Conservation (phyloP, 2,329 filamentous ascomycete species). For the Sclerotinia spermophila region DNA sequence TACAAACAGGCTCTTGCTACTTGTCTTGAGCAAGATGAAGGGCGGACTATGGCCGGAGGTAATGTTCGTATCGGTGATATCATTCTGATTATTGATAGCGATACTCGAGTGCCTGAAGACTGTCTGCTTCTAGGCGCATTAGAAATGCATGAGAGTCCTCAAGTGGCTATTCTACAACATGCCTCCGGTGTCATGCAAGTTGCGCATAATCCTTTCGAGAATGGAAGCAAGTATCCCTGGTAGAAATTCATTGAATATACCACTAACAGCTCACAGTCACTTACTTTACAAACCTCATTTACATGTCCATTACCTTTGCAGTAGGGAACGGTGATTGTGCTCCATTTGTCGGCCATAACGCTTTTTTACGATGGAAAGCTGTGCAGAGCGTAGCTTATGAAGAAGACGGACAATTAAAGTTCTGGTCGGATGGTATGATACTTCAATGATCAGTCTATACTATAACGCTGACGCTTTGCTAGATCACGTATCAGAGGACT, state of each 20-base stretch:
- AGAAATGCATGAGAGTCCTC: conserved; percentile 67
- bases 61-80: conserved; percentile 60
- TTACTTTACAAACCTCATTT: conserved; percentile 77
- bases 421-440: conserved; percentile 38
- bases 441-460: background rate
- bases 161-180: conserved; percentile 70
- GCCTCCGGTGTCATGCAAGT: conserved; percentile 76
- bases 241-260: background rate
- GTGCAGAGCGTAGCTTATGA: conserved; percentile 55
- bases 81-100: conserved; percentile 65
- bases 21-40: conserved; percentile 48
- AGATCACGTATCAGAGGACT: conserved; percentile 65
- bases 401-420: conserved; percentile 46
- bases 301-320: conserved; percentile 67
- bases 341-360: conserved; percentile 71
- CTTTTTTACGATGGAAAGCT: conserved; percentile 66
- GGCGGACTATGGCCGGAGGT: conserved; percentile 56
- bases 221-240: conserved; percentile 43
- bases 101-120: conserved; percentile 51
- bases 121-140: conserved; percentile 45
- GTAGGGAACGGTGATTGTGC: conserved; percentile 65
- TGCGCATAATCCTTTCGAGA: conserved; percentile 68
- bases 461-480: background rate
- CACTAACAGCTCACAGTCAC: conserved; percentile 47
- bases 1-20: conserved; percentile 49